These are phyloP conservation scores for Eucalyptus erythrocorys DNA, from an alignment of 345 rosid genomes.

Conservation along the genomic window DNA sequence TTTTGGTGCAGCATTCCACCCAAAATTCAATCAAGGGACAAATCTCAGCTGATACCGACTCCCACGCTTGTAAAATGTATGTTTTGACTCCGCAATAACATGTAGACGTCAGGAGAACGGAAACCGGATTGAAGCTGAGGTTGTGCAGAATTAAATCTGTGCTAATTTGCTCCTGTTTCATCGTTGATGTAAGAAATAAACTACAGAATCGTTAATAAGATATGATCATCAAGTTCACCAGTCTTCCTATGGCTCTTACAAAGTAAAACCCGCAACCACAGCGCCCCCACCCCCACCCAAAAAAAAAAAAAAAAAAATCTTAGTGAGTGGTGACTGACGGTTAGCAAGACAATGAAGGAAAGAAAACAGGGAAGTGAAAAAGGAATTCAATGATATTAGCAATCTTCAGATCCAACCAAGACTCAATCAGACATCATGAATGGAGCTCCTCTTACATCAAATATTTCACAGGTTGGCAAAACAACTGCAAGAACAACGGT, in stretches of 20 bases:
- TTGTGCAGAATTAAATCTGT: not conserved
- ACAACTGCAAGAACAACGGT: not conserved
- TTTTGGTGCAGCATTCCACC: slow-evolving; percentile 23
- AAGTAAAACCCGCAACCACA: no score
- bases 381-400: not conserved
- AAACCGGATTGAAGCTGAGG: not conserved
- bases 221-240: no score
- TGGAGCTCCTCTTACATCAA: not conserved
- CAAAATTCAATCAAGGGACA: not conserved
- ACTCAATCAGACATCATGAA: not conserved
- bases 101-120: not conserved
- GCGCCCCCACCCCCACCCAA: no score
- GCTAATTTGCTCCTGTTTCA: not conserved
- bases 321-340: not conserved
- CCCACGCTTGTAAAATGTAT: slow-evolving; percentile 47
- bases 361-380: not conserved
- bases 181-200: no score
- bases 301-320: no score
- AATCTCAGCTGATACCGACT: slow-evolving; percentile 17
- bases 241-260: no score
- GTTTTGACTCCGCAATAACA: slow-evolving; percentile 13
- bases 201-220: no score
- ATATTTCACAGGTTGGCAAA: not conserved
- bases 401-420: not conserved
- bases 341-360: not conserved